Evolutionary conservation across 805 yeast genomes (phyloP).

Genomic region (Candida boleticola): DNA sequence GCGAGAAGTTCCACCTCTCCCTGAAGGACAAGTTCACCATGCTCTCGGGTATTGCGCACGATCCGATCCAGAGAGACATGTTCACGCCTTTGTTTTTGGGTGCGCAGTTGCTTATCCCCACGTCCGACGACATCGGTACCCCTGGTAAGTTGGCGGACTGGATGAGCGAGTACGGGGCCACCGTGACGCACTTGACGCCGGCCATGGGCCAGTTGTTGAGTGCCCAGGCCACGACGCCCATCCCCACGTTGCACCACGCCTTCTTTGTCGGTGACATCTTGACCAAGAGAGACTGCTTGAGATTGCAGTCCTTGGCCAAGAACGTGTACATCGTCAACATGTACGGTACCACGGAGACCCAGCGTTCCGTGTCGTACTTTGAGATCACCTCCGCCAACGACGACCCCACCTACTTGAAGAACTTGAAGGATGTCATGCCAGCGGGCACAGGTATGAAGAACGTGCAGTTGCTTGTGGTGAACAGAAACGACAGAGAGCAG

Average conservation of each 20-base stretch:
- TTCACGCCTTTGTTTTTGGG: constrained; percentile 97
- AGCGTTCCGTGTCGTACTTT: constrained; percentile 93
- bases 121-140: constrained; percentile 96
- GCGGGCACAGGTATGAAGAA: constrained; percentile 98
- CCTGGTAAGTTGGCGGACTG: constrained; percentile 97
- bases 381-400: constrained; percentile 73
- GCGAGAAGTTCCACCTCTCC: constrained; percentile 73
- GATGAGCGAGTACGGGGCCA: constrained; percentile 89
- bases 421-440: constrained; percentile 93
- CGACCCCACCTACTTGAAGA: constrained; percentile 72
- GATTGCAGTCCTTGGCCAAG: constrained; percentile 88
- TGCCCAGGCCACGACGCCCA: constrained; percentile 89
- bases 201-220: constrained; percentile 98
- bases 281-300: constrained; percentile 93
- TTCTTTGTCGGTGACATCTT: constrained; percentile 97
- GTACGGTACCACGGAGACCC: constrained; percentile 99
- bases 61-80: constrained; percentile 98
- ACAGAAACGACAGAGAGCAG: constrained; percentile 82
- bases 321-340: constrained; percentile 90
- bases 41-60: constrained; percentile 99
- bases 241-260: constrained; percentile 88
- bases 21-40: constrained; percentile 88
- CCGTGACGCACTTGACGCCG: constrained; percentile 97
- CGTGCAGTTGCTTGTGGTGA: constrained; percentile 91
- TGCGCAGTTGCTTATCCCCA: constrained; percentile 89